Evolutionary conservation across 768 basidiomycete genomes (phyloP), one percentile per base, ranked within the genome.

Genomic region (Lactarius sp.): DNA sequence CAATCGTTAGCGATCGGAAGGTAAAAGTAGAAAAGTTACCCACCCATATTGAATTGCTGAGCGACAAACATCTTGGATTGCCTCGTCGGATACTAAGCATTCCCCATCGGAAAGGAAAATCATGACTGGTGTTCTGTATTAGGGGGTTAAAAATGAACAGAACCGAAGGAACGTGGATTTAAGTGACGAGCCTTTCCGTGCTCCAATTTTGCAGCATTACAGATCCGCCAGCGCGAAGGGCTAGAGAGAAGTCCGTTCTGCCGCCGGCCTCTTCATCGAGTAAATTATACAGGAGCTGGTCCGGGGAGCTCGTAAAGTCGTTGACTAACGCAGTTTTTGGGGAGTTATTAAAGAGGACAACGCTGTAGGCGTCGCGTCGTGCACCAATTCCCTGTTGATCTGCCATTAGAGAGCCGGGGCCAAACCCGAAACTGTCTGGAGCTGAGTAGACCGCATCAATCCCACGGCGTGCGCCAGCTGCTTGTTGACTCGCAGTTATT

Each of bases 281-380:
- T 1, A 83, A 58, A 0, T 56, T 20, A 4, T 72, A 71, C 12
- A 86, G 64, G 34, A 86, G 70, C 22, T 79, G 67, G n/a, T 80
- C 75, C 0, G 84, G 78, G 4, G 76, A 70, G 53, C 79, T 78
- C 1, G 70, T 64, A 46, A 80, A 78, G 64, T 86, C 83, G 62
- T 85, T 82, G 44, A 67, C 61, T 27, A 83, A 55, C 6, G 70
- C 72, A 5, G 36, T 62, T 9, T 46, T 42, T 2, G 73, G 54
- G 0, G 1, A 7, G 16, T 71, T 52, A 52, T 79, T 69, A 65
- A 85, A 85, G 31, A 83, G 66, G n/a, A 84, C 61, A 52, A 86
- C 76, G 9, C 81, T 84, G 63, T 86, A 86, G 1, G 85, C 75
- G 64, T 86, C 85, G 44, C 77, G 72, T 20, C 82, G 77, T 20